Evolutionary conservation across 2,329 filamentous ascomycete species (phyloP), one percentile per base, ranked within the genome.

Genomic region (Aspergillus amoenus): DNA sequence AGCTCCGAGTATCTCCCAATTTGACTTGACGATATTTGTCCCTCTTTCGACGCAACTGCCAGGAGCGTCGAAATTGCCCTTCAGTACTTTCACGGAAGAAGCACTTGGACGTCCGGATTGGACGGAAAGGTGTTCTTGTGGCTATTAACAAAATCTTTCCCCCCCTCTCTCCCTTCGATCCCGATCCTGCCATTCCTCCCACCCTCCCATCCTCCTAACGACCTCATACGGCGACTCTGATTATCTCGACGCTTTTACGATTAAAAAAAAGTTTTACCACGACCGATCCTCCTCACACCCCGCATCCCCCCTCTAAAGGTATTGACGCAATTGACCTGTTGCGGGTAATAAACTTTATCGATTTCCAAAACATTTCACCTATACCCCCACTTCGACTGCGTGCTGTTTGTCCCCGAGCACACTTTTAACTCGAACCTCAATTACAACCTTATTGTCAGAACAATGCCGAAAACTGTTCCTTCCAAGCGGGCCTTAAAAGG

Each of bases 1-100:
- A 91, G 89, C 88, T 88, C 88, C 86, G 88, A 91, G 82, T 83
- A 85, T 82, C 78, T 82, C 78, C 75, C 60, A 61, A 58, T 79
- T 75, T 70, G 69, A 77, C 74, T 76, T 72, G 76, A 78, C 76
- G 75, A 78, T 56, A 81, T 82, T 73, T 77, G 86, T 83, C 71
- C 60, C 77, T 78, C 76, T 79, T 80, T 78, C 74, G 77, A 76
- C 76, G 74, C 72, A 66, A 64, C 64, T 64, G 52, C 60, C 62
- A 60, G 58, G 54, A 66, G 68, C 71, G 86, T 89, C 86, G 82
- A 84, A 88, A 87, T 85, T 87, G 83, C 74, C 73, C 74, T 71
- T 59, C 61, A 70, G 69, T 70, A 71, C 73, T 70, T 67, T 71
- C 63, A 69, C 62, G 62, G 68, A 71, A 72, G 71, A 69, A 72